Evolutionary conservation across 768 basidiomycete genomes (phyloP).

Genomic region (Suillus subaureus): DNA sequence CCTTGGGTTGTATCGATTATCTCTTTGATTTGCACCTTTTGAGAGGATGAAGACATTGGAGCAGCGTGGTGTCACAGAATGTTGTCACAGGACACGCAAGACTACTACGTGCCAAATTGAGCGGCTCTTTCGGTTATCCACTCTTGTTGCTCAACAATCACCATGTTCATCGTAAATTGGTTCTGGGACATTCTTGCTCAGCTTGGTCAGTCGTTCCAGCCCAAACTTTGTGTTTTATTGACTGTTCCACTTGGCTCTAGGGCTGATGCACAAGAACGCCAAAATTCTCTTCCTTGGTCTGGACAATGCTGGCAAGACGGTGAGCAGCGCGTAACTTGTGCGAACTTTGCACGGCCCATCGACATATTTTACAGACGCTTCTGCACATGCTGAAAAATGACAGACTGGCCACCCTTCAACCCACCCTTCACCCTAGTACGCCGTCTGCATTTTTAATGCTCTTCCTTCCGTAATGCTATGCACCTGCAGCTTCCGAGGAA

Average conservation of each 20-base stretch:
- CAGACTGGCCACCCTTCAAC: constrained; percentile 94
- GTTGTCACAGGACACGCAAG: constrained; percentile 8
- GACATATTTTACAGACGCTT: constrained; percentile 63
- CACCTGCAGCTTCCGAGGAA: constrained; percentile 86
- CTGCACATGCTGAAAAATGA: constrained; percentile 99
- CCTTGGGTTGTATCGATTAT: constrained; percentile 41
- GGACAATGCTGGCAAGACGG: constrained; percentile 99
- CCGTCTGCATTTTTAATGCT: constrained; percentile 11
- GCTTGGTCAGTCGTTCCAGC: constrained; percentile 63
- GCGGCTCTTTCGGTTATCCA: background rate
- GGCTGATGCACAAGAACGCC: constrained; percentile 95
- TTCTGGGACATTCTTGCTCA: constrained; percentile 95
- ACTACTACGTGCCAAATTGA: constrained; percentile 6
- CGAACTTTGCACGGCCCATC: constrained; percentile 6
- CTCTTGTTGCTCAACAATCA: constrained; percentile 22
- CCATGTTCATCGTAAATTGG: constrained; percentile 91
- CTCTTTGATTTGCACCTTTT: constrained; percentile 44
- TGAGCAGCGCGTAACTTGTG: constrained; percentile 38
- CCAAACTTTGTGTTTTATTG: constrained; percentile 9
- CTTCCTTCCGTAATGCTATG: constrained; percentile 13
- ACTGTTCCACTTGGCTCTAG: constrained; percentile 40
- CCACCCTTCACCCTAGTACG: constrained; percentile 96
- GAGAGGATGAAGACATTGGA: constrained; percentile 36
- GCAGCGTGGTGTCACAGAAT: constrained; percentile 1
- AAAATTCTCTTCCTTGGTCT: constrained; percentile 99